Percentiles rank a stretch among this genome's conserved stretches.
Evolutionary conservation across 2,329 filamentous ascomycete species (phyloP).

Genomic region (Cercospora sojina): DNA sequence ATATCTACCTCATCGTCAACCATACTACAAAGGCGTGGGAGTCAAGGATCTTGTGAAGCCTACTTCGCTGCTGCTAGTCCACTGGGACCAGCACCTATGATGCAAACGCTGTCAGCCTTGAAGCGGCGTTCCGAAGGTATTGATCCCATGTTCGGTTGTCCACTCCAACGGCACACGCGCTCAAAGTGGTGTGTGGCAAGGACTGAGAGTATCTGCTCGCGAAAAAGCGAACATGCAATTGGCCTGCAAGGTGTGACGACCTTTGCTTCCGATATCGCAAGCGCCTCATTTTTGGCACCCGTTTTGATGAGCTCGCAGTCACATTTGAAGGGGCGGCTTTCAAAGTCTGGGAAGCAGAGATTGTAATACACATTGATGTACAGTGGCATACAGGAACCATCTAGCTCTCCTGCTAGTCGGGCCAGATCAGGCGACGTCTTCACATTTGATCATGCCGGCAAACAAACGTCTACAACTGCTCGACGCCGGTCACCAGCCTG

Average conservation of each 20-base stretch:
- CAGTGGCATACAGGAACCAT: too few relatives aligned
- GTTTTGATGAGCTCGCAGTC: neutral
- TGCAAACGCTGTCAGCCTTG: conserved; percentile 62
- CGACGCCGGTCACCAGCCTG: conserved; percentile 44
- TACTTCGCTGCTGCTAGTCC: conserved; percentile 75
- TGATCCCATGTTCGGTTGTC: conserved; percentile 20
- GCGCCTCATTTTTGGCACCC: neutral
- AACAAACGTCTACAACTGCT: conserved; percentile 41
- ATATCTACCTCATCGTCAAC: conserved; percentile 52
- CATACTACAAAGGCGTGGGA: neutral
- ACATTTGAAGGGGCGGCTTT: neutral
- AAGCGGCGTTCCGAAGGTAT: conserved; percentile 29
- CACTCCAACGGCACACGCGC: neutral
- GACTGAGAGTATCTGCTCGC: neutral
- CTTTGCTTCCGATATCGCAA: neutral
- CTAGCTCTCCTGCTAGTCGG: too few relatives aligned
- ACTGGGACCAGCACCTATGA: conserved; percentile 80
- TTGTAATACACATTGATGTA: neutral
- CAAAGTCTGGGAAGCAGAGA: neutral
- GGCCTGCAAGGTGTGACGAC: neutral
- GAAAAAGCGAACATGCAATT: neutral
- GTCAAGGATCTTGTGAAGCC: conserved; percentile 10
- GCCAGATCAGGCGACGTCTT: neutral
- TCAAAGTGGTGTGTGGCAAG: neutral
- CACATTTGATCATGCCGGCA: neutral